Percentiles rank a stretch among this genome's conserved stretches.
phyloP scores from a whole-genome alignment of 306 rosid species.

The Fragaria iinumae region DNA sequence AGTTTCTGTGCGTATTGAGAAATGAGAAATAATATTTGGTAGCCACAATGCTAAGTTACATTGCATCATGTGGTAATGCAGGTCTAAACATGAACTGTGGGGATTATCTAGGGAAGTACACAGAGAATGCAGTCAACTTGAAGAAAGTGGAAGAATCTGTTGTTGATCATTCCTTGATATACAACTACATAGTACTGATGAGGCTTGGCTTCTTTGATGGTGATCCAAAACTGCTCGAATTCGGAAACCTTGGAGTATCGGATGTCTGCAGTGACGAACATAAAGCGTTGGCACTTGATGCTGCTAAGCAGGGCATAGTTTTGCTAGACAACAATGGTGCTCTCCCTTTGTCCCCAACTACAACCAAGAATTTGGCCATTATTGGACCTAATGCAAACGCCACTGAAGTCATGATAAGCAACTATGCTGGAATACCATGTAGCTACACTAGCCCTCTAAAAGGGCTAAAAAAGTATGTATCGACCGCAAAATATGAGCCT shows the following conservation, averaged over 20 bases:
- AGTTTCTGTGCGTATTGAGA: neutral
- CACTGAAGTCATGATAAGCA: conserved; percentile 62
- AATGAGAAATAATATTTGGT: neutral
- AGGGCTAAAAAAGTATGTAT: conserved; percentile 50
- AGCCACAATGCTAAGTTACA: neutral
- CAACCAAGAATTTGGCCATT: conserved; percentile 37
- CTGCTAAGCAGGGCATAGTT: conserved; percentile 76
- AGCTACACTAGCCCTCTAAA: conserved; percentile 60
- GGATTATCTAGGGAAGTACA: conserved; percentile 42
- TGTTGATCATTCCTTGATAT: conserved; percentile 70
- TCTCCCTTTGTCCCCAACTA: conserved; percentile 48
- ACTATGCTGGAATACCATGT: conserved; percentile 63
- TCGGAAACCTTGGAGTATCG: conserved; percentile 56
- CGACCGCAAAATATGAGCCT: conserved; percentile 40
- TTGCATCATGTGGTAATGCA: conserved; percentile 29
- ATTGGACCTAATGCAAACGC: conserved; percentile 79
- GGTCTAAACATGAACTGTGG: conserved; percentile 89
- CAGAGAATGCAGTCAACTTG: conserved; percentile 54
- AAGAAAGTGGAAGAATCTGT: conserved; percentile 51
- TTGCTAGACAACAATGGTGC: conserved; percentile 51
- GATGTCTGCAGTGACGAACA: conserved; percentile 62
- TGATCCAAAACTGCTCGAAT: conserved; percentile 47
- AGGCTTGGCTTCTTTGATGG: conserved; percentile 79
- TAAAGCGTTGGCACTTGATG: conserved; percentile 56
- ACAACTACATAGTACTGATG: conserved; percentile 71